Percentiles rank a stretch among this genome's conserved stretches.
These are phyloP conservation scores for Scedosporium boydii DNA, from an alignment of 2,329 filamentous ascomycete species.

Conservation along the genomic window DNA sequence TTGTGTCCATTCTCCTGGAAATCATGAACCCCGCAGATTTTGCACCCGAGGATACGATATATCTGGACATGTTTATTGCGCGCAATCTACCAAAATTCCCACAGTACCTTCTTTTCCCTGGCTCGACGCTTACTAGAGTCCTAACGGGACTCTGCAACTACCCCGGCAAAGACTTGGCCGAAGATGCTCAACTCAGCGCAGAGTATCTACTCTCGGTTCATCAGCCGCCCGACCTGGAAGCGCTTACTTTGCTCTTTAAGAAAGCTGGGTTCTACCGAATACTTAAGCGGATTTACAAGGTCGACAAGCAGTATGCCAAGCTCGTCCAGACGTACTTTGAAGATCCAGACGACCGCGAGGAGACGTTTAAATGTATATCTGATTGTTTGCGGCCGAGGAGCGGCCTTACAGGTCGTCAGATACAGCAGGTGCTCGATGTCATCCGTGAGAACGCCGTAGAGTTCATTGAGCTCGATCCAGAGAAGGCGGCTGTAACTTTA, in stretches of 20 bases:
- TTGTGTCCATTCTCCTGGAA: constrained; percentile 82
- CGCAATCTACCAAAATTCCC: constrained; percentile 94
- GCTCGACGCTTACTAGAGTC: constrained; percentile 73
- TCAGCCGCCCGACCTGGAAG: constrained; percentile 72
- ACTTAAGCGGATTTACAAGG: constrained; percentile 76
- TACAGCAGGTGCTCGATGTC: constrained; percentile 58
- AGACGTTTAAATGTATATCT: constrained; percentile 69
- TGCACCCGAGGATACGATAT: constrained; percentile 73
- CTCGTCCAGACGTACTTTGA: constrained; percentile 77
- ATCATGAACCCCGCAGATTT: constrained; percentile 78
- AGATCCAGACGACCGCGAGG: constrained; percentile 65
- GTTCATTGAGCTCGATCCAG: constrained; percentile 58
- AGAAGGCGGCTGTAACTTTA: constrained; percentile 55
- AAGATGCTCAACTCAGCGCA: constrained; percentile 93
- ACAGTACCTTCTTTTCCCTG: constrained; percentile 85
- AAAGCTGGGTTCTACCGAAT: constrained; percentile 83
- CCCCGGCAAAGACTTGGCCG: constrained; percentile 68
- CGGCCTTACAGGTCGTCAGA: constrained; percentile 58
- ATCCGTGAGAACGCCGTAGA: constrained; percentile 56
- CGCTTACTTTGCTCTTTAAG: constrained; percentile 67
- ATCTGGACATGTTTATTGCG: constrained; percentile 97
- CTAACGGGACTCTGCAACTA: constrained; percentile 77
- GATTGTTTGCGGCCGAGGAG: constrained; percentile 61
- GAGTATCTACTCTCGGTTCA: constrained; percentile 93
- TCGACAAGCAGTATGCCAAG: constrained; percentile 69